Conservation (phyloP, 805 yeast genomes). For the Candida berthetii region DNA sequence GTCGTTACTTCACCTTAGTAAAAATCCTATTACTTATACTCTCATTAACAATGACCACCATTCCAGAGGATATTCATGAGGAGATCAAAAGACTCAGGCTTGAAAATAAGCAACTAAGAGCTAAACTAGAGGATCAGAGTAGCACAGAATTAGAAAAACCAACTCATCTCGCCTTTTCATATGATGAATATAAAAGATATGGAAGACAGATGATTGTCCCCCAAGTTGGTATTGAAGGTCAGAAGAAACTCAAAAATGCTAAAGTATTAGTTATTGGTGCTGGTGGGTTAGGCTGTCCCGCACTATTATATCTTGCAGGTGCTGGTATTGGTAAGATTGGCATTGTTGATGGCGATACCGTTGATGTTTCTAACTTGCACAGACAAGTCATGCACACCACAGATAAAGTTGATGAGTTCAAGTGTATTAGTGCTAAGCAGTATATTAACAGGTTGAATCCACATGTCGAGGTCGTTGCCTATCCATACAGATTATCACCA, state of each 20-base stretch:
- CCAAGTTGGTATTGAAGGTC: constrained; percentile 47
- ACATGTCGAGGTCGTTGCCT: constrained; percentile 45
- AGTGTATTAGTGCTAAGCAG: constrained; percentile 72
- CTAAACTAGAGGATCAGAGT: not conserved
- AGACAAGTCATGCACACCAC: constrained; percentile 81
- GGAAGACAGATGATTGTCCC: constrained; percentile 97
- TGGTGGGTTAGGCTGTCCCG: constrained; percentile 96
- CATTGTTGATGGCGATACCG: constrained; percentile 80
- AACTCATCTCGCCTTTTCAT: too few relatives aligned
- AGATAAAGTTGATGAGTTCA: constrained; percentile 56
- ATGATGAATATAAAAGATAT: constrained; percentile 74
- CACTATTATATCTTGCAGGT: constrained; percentile 74
- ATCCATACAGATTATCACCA: constrained; percentile 43
- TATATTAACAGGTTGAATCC: constrained; percentile 61
- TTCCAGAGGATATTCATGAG: not conserved
- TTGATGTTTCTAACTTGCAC: constrained; percentile 82
- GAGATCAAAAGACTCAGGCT: not conserved
- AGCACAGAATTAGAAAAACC: not conserved
- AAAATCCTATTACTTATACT: not conserved
- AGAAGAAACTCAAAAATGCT: constrained; percentile 48
- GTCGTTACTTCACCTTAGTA: too few relatives aligned
- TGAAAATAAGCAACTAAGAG: not conserved
- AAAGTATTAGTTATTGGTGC: constrained; percentile 84
- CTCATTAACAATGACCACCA: not conserved
- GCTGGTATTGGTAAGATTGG: constrained; percentile 86